These are phyloP conservation scores for Bruguiera parviflora DNA, from an alignment of 345 rosid genomes.

Conservation along the genomic window DNA sequence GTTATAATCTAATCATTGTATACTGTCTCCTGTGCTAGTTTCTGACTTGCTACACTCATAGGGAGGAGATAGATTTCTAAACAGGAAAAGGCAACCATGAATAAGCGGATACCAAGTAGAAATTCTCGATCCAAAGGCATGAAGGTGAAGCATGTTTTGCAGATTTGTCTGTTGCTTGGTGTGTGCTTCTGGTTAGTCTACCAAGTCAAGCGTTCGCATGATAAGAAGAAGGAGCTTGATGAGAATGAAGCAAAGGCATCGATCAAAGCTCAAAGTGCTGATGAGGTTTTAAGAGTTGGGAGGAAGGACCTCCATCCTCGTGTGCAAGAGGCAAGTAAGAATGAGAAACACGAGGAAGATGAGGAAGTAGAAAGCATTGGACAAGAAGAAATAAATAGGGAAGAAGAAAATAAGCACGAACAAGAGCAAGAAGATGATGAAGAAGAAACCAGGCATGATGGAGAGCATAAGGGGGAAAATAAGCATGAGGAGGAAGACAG, in stretches of 20 bases:
- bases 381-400: slow-evolving; percentile 32
- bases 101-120: slow-evolving; percentile 61
- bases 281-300: slow-evolving; percentile 49
- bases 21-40: background rate
- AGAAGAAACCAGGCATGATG: slow-evolving; percentile 38
- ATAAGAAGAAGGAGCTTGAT: slow-evolving; percentile 70
- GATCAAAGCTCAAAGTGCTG: slow-evolving; percentile 18
- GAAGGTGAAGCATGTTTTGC: slow-evolving; percentile 64
- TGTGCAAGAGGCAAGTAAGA: slow-evolving; percentile 26
- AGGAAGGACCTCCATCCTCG: slow-evolving; percentile 69
- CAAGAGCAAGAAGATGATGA: slow-evolving; percentile 38
- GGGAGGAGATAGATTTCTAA: slow-evolving; percentile 1
- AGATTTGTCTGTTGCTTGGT: slow-evolving; percentile 71
- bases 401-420: slow-evolving; percentile 30
- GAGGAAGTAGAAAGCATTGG: slow-evolving; percentile 35
- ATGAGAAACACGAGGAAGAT: slow-evolving; percentile 36
- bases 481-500: slow-evolving; percentile 27
- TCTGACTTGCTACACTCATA: slow-evolving; percentile 1
- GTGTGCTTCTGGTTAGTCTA: slow-evolving; percentile 83
- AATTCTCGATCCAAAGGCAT: slow-evolving; percentile 64
- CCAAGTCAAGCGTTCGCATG: slow-evolving; percentile 89
- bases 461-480: slow-evolving; percentile 29
- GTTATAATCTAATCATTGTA: background rate
- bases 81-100: slow-evolving; percentile 34
- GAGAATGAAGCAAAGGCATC: slow-evolving; percentile 47